phyloP scores from a whole-genome alignment of 495 filamentous ascomycete genomes.

The Emericellopsis terricola region DNA sequence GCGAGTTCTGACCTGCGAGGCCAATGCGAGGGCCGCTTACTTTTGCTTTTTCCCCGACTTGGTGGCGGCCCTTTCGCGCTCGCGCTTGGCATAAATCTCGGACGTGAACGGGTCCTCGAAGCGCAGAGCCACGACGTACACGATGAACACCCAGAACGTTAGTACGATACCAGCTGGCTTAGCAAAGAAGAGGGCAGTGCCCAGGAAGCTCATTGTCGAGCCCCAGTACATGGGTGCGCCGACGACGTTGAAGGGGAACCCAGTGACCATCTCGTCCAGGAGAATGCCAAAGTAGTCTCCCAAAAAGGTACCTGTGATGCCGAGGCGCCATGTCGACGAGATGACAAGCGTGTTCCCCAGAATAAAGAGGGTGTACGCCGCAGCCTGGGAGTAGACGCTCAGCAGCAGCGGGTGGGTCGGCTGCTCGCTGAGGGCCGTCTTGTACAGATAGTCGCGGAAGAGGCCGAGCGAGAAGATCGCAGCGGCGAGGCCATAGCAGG shows the following conservation, averaged over 20 bases:
- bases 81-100: conserved; percentile 85
- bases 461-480: conserved; percentile 86
- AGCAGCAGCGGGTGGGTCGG: conserved; percentile 50
- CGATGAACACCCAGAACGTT: conserved; percentile 52
- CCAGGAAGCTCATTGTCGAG: conserved; percentile 79
- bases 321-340: conserved; percentile 78
- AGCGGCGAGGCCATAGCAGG: conserved; percentile 77
- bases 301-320: conserved; percentile 89
- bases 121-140: conserved; percentile 67
- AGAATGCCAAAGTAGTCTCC: conserved; percentile 98
- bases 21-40: no score
- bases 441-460: conserved; percentile 61
- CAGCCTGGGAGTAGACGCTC: conserved; percentile 25
- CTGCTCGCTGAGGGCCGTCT: conserved; percentile 59
- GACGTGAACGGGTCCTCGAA: conserved; percentile 97
- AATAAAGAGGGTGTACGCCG: conserved; percentile 51
- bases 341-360: conserved; percentile 73
- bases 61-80: conserved; percentile 26
- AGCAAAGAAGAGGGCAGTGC: conserved; percentile 71
- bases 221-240: conserved; percentile 95
- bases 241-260: conserved; percentile 90
- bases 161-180: conserved; percentile 75
- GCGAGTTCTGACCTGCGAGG: no score
- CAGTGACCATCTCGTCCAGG: conserved; percentile 83
- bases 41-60: conserved; percentile 24